phyloP scores from a whole-genome alignment of 441 rosid genomes.

The California macrophylla region DNA sequence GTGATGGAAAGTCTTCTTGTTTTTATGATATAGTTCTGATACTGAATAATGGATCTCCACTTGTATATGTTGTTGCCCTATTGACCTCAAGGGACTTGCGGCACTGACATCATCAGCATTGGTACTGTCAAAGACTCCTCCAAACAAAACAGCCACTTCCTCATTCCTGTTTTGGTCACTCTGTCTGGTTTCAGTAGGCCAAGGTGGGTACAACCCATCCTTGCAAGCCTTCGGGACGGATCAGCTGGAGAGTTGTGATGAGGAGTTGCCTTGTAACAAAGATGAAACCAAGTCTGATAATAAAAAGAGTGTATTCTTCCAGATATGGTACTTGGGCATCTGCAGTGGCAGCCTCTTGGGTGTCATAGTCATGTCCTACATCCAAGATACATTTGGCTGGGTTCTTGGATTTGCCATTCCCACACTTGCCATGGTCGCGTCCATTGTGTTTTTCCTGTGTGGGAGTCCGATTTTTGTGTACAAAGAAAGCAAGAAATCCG shows the following conservation, averaged over 20 bases:
- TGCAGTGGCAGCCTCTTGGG: constrained; percentile 84
- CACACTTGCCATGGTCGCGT: constrained; percentile 45
- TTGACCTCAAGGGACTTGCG: constrained; percentile 54
- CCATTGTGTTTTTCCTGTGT: constrained; percentile 38
- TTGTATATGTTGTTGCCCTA: neutral
- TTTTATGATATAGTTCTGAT: no score
- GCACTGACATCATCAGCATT: constrained; percentile 79
- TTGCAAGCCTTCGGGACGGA: constrained; percentile 89
- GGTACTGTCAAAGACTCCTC: constrained; percentile 43
- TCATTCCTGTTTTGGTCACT: constrained; percentile 64
- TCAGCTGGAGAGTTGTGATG: constrained; percentile 52
- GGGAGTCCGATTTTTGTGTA: constrained; percentile 45
- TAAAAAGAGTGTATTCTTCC: constrained; percentile 59
- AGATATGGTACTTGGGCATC: constrained; percentile 84
- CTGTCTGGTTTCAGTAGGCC: constrained; percentile 63
- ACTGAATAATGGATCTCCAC: no score
- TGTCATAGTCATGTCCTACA: constrained; percentile 70
- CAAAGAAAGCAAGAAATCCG: constrained; percentile 18
- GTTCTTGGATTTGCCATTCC: constrained; percentile 81
- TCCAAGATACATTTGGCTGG: constrained; percentile 90
- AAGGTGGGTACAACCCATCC: constrained; percentile 79
- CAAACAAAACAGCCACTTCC: constrained; percentile 33
- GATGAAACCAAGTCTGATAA: no score
- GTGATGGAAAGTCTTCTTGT: no score
- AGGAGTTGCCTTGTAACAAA: constrained; percentile 34